A percentile compares a stretch with the other conserved stretches of the same genome.
Conservation (phyloP, 2,329 filamentous ascomycete species). For the Venturia effusa region DNA sequence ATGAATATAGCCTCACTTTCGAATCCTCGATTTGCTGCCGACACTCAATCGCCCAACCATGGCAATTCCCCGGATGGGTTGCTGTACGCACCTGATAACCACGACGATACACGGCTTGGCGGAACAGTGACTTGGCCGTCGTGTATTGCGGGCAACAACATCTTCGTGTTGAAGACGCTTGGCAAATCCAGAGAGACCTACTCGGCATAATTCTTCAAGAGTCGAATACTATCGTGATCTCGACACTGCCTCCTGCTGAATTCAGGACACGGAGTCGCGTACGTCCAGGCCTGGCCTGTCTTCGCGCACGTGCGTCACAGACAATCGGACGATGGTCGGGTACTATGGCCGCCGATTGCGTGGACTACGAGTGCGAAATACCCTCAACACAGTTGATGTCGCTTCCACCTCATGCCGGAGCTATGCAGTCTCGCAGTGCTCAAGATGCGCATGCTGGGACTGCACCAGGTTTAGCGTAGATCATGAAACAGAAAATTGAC, state of each 20-base stretch:
- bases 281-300: no score
- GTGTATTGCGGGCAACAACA: no score
- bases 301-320: not conserved
- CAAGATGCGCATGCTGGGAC: not conserved
- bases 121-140: not conserved
- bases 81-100: not conserved
- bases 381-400: not conserved
- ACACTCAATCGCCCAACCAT: not conserved
- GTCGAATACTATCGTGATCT: no score
- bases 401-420: not conserved
- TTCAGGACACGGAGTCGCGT: not conserved
- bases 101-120: not conserved
- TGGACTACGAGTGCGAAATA: not conserved
- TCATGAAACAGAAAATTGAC: not conserved
- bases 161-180: not conserved
- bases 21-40: not conserved
- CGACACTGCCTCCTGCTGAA: not conserved
- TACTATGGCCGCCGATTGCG: not conserved
- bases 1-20: not conserved
- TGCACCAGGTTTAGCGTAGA: no score
- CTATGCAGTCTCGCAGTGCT: not conserved
- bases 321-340: not conserved
- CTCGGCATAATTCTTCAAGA: no score
- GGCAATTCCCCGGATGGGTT: not conserved
- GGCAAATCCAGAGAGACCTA: not conserved